These are phyloP conservation scores for Microsporum audouinii DNA, from an alignment of 2,329 filamentous ascomycete genomes.

Conservation along the genomic window DNA sequence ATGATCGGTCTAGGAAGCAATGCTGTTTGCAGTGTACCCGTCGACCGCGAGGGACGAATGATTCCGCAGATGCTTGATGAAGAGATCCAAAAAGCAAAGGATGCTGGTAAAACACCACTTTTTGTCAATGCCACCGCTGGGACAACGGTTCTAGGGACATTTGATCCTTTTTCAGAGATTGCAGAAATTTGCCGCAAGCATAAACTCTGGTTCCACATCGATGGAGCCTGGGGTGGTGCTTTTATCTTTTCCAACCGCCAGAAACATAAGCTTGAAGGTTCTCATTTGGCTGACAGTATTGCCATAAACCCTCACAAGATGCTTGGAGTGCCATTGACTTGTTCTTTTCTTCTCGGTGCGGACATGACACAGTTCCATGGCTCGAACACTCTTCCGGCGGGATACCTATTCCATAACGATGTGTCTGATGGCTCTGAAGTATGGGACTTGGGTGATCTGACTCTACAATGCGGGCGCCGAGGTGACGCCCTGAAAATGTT, in stretches of 20 bases:
- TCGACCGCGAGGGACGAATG: slow-evolving; percentile 65
- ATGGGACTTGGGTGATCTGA: slow-evolving; percentile 86
- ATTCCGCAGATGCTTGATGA: slow-evolving; percentile 52
- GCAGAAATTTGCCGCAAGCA: slow-evolving; percentile 58
- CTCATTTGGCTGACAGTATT: slow-evolving; percentile 64
- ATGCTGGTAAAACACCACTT: slow-evolving; percentile 65
- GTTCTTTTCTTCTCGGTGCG: slow-evolving; percentile 70
- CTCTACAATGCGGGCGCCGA: slow-evolving; percentile 80
- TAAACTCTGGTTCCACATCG: slow-evolving; percentile 82
- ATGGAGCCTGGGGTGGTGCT: slow-evolving; percentile 81
- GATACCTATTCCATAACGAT: slow-evolving; percentile 65
- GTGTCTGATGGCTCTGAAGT: slow-evolving; percentile 44
- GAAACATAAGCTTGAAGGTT: slow-evolving; percentile 54
- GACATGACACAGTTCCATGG: slow-evolving; percentile 67
- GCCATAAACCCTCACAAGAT: slow-evolving; percentile 96
- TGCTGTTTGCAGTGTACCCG: slow-evolving; percentile 61
- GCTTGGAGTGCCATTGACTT: slow-evolving; percentile 83
- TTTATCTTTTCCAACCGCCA: slow-evolving; percentile 64
- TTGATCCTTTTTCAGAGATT: slow-evolving; percentile 65
- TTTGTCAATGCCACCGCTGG: slow-evolving; percentile 95
- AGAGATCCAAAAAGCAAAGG: slow-evolving; percentile 50
- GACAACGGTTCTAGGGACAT: slow-evolving; percentile 84
- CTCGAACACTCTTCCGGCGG: slow-evolving; percentile 77
- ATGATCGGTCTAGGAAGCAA: slow-evolving; percentile 71
- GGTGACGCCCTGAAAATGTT: slow-evolving; percentile 81